Evolutionary conservation across 805 yeast species (phyloP).

Genomic region (Teunomyces barrocoloradensis): DNA sequence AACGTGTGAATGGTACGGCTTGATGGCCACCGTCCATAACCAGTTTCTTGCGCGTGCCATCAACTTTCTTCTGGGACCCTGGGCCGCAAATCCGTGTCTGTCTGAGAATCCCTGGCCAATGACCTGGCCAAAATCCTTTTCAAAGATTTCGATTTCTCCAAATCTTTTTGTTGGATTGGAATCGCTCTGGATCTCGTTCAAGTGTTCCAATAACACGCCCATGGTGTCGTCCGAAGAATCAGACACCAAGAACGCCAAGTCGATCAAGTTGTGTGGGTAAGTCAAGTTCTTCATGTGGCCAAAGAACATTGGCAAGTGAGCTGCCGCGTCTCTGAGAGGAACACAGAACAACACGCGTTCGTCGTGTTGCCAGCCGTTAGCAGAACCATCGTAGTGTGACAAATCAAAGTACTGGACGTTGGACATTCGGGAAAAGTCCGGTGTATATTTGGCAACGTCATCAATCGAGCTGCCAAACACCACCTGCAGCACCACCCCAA

Average conservation of each 20-base stretch:
- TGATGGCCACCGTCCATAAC: conserved; percentile 81
- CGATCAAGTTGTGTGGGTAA: conserved; percentile 84
- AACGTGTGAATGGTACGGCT: conserved; percentile 93
- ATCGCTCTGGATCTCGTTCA: conserved; percentile 63
- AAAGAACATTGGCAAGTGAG: conserved; percentile 87
- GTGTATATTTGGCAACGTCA: conserved; percentile 21
- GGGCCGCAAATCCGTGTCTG: conserved; percentile 94
- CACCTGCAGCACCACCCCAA: conserved; percentile 1
- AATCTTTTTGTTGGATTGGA: conserved; percentile 61
- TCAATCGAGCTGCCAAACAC: no score
- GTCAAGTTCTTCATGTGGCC: conserved; percentile 75
- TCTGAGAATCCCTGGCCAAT: conserved; percentile 93
- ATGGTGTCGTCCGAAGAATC: conserved; percentile 89
- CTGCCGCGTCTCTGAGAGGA: conserved; percentile 89
- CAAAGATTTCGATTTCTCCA: conserved; percentile 83
- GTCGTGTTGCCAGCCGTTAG: conserved; percentile 73
- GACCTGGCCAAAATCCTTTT: conserved; percentile 89
- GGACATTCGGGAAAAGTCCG: conserved; percentile 28
- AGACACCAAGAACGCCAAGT: conserved; percentile 78
- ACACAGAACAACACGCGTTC: conserved; percentile 84
- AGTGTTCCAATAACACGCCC: conserved; percentile 56
- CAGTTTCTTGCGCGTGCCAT: conserved; percentile 97
- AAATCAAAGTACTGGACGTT: conserved; percentile 72
- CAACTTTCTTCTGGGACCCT: conserved; percentile 89
- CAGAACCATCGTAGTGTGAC: conserved; percentile 58